Evolutionary conservation across 176 grass and related monocot species (phyloP), one percentile per base, ranked within the genome.

Genomic region (Melocanna baccifera): DNA sequence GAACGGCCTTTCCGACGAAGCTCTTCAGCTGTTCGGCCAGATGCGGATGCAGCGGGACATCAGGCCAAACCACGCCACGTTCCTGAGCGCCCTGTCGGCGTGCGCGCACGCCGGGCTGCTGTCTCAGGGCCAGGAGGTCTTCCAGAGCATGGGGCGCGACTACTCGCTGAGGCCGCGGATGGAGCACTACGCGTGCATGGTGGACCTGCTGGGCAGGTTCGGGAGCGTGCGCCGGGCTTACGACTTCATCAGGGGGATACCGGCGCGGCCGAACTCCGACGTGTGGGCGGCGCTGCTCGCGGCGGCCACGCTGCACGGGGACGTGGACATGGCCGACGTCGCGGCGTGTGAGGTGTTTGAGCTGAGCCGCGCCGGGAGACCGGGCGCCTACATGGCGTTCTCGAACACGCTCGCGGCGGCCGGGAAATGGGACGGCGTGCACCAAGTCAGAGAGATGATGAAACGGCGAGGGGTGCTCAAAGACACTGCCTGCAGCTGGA

Each of bases 141-240:
- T 98, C 39, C 79, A 85, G 84, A 98, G 86, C 80, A 98, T 98
- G 93, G 93, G 95, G 85, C 40, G 41, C 47, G 88, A 90, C 19
- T 81, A 87, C 73, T 58, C 39, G 8, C 92, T 93, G 25, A 86
- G 58, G 9, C 96, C 89, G 9, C 73, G 86, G 62, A 95, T 95
- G 91, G 93, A 98, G 80, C 96, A 98, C 86, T 92, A 98, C 55
- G 91, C 93, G 3, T 93, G 85, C 89, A 93, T 98, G 93, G 93
- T 98, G 47, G 93, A 98, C 85, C 81, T 95, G 28, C 48, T 98
- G 46, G 96, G 96, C 64, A 79, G 93, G 79, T 88, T 80, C 41
- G 91, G 96, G 18, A 82, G 73, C 73, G 55, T 98, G 71, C 68
- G 72, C 5, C 85, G 90, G 64, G 91, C 91, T 5, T 83, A 90